Evolutionary conservation across 805 yeast species (phyloP).

Genomic region (Candida wancherniae): DNA sequence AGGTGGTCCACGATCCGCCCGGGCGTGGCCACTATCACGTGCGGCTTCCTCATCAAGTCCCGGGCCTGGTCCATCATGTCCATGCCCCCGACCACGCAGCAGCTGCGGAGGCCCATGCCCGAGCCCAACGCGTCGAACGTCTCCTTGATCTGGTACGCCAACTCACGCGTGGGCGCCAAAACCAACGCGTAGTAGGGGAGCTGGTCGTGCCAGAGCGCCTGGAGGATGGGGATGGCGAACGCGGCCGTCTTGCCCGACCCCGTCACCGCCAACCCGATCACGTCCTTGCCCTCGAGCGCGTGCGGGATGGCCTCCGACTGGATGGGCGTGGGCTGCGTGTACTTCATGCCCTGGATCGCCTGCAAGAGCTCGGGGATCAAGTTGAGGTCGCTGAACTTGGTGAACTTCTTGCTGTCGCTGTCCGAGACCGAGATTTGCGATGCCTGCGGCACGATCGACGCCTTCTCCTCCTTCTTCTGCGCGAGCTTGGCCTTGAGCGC

Average conservation of each 20-base stretch:
- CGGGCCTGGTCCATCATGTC: constrained; percentile 97
- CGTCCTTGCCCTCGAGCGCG: constrained; percentile 85
- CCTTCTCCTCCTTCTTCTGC: constrained; percentile 14
- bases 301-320: constrained; percentile 89
- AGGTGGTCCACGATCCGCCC: constrained; percentile 91
- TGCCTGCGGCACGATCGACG: constrained; percentile 11
- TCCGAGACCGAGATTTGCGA: constrained; percentile 16
- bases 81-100: constrained; percentile 95
- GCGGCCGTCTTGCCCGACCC: constrained; percentile 99
- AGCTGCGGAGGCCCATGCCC: constrained; percentile 85
- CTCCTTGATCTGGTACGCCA: constrained; percentile 85
- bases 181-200: constrained; percentile 86
- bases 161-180: constrained; percentile 79
- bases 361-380: constrained; percentile 76
- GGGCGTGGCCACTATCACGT: constrained; percentile 92
- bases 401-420: constrained; percentile 18
- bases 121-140: constrained; percentile 93
- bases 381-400: constrained; percentile 52
- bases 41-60: constrained; percentile 91
- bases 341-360: constrained; percentile 72
- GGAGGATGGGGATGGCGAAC: constrained; percentile 91
- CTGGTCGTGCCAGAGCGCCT: constrained; percentile 85
- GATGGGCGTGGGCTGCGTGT: constrained; percentile 84
- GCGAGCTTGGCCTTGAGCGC: constrained; percentile 24
- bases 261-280: constrained; percentile 94